A percentile compares a stretch with the other conserved stretches of the same genome.
Evolutionary conservation across 2,329 filamentous ascomycete species (phyloP).

Genomic region (Penicillium expansum): DNA sequence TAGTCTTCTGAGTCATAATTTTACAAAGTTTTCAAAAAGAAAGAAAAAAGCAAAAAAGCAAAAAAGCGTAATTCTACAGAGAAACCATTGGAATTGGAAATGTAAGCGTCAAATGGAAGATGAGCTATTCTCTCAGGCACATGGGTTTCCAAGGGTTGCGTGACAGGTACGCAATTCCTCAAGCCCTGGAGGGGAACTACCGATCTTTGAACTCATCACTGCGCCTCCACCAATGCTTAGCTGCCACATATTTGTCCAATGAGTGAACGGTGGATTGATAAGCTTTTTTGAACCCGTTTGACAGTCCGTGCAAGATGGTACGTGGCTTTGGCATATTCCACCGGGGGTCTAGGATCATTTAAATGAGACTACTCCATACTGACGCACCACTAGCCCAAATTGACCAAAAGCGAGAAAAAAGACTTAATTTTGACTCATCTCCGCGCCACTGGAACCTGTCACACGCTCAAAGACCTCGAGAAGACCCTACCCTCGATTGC

Average conservation of each 20-base stretch:
- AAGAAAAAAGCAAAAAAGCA: not conserved
- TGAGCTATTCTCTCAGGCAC: not conserved
- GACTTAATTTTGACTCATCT: conserved; percentile 59
- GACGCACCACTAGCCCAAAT: conserved; percentile 48
- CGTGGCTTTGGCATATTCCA: conserved; percentile 3
- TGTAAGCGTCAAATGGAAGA: not conserved
- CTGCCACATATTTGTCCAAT: conserved; percentile 2
- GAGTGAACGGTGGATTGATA: not conserved
- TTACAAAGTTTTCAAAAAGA: not conserved
- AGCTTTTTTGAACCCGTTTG: not conserved
- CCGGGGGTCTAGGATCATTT: not conserved
- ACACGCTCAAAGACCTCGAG: conserved; percentile 67
- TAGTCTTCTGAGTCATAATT: not conserved
- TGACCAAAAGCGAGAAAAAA: conserved; percentile 58
- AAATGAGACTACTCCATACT: conserved; percentile 5
- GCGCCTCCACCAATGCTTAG: conserved; percentile 13
- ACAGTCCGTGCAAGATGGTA: conserved; percentile 16
- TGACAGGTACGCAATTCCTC: not conserved
- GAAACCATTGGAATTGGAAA: not conserved
- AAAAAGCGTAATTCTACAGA: not conserved
- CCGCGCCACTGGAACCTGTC: conserved; percentile 58
- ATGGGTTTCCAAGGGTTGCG: not conserved
- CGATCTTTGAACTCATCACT: conserved; percentile 1
- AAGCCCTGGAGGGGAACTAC: not conserved
- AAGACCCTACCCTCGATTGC: conserved; percentile 61